Conservation (phyloP, 148 eudicot genomes). For the Rhododendron molle region DNA sequence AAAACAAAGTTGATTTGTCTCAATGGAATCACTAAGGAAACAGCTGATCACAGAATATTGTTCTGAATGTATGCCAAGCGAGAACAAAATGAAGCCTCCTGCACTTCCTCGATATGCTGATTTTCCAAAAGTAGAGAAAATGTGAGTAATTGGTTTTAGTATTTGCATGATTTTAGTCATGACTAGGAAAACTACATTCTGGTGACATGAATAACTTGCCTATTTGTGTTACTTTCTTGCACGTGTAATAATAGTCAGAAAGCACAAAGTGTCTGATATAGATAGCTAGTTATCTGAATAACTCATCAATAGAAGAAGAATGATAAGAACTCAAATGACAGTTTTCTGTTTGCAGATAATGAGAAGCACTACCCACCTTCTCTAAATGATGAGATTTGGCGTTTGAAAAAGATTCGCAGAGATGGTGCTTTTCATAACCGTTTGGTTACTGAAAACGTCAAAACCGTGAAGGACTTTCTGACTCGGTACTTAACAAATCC, state of each 20-base stretch:
- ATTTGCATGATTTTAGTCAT: not conserved
- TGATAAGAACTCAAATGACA: not conserved
- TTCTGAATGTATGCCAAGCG: not conserved
- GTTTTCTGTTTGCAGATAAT: conserved; percentile 47
- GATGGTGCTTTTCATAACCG: conserved; percentile 61
- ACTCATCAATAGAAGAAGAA: not conserved
- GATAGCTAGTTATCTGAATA: not conserved
- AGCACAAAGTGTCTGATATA: not conserved
- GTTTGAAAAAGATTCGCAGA: conserved; percentile 60
- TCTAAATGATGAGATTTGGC: conserved; percentile 66
- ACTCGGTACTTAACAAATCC: conserved; percentile 46
- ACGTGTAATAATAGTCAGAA: not conserved
- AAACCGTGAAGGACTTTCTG: conserved; percentile 66
- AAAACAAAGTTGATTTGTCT: not conserved
- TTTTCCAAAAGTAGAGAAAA: not conserved
- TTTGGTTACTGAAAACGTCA: conserved; percentile 40
- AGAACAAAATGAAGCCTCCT: not conserved
- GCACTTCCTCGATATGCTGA: not conserved
- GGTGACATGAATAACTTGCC: not conserved
- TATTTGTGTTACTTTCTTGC: not conserved
- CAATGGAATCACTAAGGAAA: not conserved
- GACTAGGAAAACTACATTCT: not conserved
- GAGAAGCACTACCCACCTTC: conserved; percentile 69
- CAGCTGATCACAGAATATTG: not conserved
- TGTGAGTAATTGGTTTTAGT: not conserved